phyloP scores from a whole-genome alignment of 345 rosid species.

The Citrus inodora region DNA sequence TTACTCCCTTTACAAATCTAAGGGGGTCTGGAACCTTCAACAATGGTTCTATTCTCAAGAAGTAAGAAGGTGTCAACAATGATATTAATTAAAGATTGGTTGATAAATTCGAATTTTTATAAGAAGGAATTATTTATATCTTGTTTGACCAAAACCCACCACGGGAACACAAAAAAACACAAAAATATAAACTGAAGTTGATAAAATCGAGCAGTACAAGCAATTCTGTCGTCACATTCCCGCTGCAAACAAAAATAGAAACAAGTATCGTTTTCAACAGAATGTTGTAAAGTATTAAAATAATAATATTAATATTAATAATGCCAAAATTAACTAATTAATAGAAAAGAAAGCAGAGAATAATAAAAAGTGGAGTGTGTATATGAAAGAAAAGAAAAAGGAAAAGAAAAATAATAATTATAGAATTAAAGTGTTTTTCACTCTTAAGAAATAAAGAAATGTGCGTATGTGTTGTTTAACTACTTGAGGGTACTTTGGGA shows the following conservation, averaged over 20 bases:
- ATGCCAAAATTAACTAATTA: background rate
- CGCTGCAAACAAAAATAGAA: background rate
- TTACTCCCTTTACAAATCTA: too few species aligned
- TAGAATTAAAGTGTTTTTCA: background rate
- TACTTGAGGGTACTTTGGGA: background rate
- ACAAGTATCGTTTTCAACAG: background rate
- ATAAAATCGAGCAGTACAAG: background rate
- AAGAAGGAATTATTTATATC: too few species aligned
- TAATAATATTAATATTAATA: background rate
- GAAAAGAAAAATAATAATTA: background rate
- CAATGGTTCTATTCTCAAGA: too few species aligned
- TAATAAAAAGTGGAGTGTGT: background rate
- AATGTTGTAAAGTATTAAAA: background rate
- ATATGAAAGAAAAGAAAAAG: background rate
- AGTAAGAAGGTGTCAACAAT: too few species aligned
- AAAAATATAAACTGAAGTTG: too few species aligned
- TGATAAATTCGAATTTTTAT: too few species aligned
- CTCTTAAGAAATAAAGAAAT: background rate
- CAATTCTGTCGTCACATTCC: background rate
- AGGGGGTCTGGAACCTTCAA: too few species aligned
- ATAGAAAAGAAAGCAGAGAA: background rate
- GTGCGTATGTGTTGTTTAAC: slow-evolving; percentile 8
- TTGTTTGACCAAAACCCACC: background rate
- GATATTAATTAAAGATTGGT: too few species aligned
- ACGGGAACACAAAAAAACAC: background rate